Evolutionary conservation across 306 rosid species (phyloP), one percentile per base, ranked within the genome.

Genomic region (Spatholobus suberectus): DNA sequence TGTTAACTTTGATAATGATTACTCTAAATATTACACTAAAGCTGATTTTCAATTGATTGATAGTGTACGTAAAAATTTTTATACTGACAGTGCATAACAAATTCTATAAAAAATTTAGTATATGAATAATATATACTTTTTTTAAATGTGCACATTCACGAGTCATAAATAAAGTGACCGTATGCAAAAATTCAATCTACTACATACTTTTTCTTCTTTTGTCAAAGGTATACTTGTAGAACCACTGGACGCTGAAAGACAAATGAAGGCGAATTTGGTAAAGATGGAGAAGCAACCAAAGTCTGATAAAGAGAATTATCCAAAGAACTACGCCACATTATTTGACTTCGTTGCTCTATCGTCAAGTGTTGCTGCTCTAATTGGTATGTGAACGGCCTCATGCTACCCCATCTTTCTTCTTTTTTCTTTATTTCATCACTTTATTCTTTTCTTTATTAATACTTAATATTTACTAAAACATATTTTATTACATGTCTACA

Each of bases 191-290:
- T 24, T 62, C 4, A 11, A 58, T 29, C 23, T 5, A 65, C 12
- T 0, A 0, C 7, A 12, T 14, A 6, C n/a, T 4, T 6, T 66
- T 18, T n/a, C 10, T 38, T n/a, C 8, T 37, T n/a, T 21, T 37
- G 29, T 38, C 2, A 68, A 38, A 84, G 87, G 84, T 15, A 79
- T 73, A 43, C 65, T 73, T 40, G 81, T 79, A 21, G 87, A 65
- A 65, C 35, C 59, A 63, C 54, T 84, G 26, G 38, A 79, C 3
- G 44, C 62, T 44, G 23, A 54, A 11, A 44, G 7, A 11, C 15
- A 70, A 66, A 79, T 84, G 84, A 46, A 18, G 6, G 13, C 46
- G 14, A 23, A 24, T 58, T 59, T 76, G 82, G 29, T 1, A 35
- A 77, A 70, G 73, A 70, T 76, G 82, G 27, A 35, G 37, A 27